These are phyloP conservation scores for Fistulina hepatica DNA, from an alignment of 1,284 basidiomycete genomes.

Conservation along the genomic window DNA sequence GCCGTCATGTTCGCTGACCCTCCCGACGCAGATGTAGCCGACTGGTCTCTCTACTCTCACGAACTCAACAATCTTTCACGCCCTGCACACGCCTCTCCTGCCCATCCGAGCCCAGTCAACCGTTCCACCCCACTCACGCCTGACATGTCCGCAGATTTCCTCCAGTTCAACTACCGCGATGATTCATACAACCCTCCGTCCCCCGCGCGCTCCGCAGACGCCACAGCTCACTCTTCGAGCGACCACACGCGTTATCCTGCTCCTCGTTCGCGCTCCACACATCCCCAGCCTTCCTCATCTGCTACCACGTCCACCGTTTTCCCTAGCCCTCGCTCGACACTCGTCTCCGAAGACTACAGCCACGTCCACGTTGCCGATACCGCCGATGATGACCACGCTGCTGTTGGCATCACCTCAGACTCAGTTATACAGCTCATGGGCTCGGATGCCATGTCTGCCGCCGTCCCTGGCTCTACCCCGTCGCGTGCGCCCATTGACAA, in stretches of 20 bases:
- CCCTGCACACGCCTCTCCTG: too few species aligned
- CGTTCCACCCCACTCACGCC: too few species aligned
- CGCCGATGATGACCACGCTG: conserved; percentile 39
- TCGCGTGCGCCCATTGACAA: conserved; percentile 41
- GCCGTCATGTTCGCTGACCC: too few species aligned
- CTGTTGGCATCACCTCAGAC: conserved; percentile 49
- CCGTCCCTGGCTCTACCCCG: conserved; percentile 30
- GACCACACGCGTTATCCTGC: conserved; percentile 50
- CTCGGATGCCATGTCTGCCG: conserved; percentile 36
- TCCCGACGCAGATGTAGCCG: too few species aligned
- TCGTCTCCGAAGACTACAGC: conserved; percentile 47
- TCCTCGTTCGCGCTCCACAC: conserved; percentile 63
- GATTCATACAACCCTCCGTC: too few species aligned
- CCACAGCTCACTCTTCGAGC: too few species aligned
- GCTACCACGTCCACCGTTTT: conserved; percentile 62
- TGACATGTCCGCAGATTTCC: too few species aligned
- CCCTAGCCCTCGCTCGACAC: conserved; percentile 42
- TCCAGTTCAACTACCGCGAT: too few species aligned
- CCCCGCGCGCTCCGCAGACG: too few species aligned
- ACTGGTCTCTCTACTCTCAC: too few species aligned
- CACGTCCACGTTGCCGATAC: conserved; percentile 51
- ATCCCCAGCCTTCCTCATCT: conserved; percentile 63
- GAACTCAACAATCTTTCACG: too few species aligned
- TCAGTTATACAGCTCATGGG: conserved; percentile 49
- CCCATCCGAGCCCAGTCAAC: too few species aligned